These are phyloP conservation scores for Tetrapisispora phaffii DNA, from an alignment of 805 yeast species.

Conservation along the genomic window DNA sequence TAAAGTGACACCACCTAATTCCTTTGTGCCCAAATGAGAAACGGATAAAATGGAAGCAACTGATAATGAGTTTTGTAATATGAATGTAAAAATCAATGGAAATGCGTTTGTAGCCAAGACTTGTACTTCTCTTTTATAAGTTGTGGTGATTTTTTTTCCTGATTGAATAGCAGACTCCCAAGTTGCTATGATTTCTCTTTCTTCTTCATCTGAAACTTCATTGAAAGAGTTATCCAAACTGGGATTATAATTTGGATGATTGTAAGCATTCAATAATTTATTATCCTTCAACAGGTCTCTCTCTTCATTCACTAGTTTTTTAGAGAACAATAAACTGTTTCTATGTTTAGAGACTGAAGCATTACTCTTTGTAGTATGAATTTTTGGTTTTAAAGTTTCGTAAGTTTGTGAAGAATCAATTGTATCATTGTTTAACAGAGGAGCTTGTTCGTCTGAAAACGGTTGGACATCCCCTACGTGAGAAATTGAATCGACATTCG, in stretches of 20 bases:
- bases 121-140: conserved; percentile 36
- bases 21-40: conserved; percentile 61
- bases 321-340: conserved; percentile 10
- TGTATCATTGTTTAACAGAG: not conserved
- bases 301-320: conserved; percentile 22
- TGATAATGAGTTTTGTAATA: conserved; percentile 62
- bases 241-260: not conserved
- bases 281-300: conserved; percentile 28
- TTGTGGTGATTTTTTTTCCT: conserved; percentile 21
- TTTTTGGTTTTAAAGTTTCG: not conserved
- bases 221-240: not conserved
- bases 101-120: conserved; percentile 38
- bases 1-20: conserved; percentile 65
- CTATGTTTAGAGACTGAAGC: not conserved
- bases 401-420: not conserved
- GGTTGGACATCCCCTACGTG: not conserved
- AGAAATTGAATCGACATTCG: not conserved
- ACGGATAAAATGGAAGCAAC: conserved; percentile 72
- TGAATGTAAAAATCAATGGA: conserved; percentile 57
- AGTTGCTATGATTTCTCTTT: conserved; percentile 16
- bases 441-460: not conserved
- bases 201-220: conserved; percentile 3
- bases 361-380: not conserved
- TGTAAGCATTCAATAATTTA: conserved; percentile 12
- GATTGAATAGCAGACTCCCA: conserved; percentile 28